These are phyloP conservation scores for Fusarium stilboides DNA, from an alignment of 2,329 filamentous ascomycete genomes.

Conservation along the genomic window DNA sequence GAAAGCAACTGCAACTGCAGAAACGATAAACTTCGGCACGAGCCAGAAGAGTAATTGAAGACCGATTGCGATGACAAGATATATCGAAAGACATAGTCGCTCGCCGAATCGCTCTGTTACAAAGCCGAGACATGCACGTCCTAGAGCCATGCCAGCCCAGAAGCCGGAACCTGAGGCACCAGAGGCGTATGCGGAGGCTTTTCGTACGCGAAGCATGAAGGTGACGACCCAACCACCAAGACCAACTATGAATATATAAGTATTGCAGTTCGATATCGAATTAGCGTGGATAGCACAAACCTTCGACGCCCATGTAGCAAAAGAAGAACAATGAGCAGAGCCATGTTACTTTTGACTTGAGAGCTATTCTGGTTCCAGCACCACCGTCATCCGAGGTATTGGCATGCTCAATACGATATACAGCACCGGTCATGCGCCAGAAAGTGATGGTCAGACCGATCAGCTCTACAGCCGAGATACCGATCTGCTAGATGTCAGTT, in stretches of 20 bases:
- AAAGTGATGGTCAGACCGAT: slow-evolving; percentile 67
- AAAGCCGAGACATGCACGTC: slow-evolving; percentile 77
- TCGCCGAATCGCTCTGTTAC: slow-evolving; percentile 79
- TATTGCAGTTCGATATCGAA: rapidly evolving
- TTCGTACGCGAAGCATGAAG: slow-evolving; percentile 81
- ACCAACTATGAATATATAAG: slow-evolving; percentile 60
- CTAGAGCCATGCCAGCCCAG: slow-evolving; percentile 83
- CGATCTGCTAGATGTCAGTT: slow-evolving; percentile 52
- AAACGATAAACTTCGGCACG: slow-evolving; percentile 72
- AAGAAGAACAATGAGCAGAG: slow-evolving; percentile 78
- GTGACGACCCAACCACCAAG: slow-evolving; percentile 85
- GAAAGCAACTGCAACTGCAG: slow-evolving; percentile 74
- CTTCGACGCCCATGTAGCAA: slow-evolving; percentile 81
- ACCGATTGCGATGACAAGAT: slow-evolving; percentile 72
- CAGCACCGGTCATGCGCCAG: slow-evolving; percentile 70
- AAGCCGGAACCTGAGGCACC: slow-evolving; percentile 82
- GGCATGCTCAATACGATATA: slow-evolving; percentile 63
- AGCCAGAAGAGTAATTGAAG: slow-evolving; percentile 73
- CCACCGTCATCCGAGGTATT: slow-evolving; percentile 39
- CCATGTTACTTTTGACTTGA: slow-evolving; percentile 72
- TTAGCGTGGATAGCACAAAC: slow-evolving; percentile 24
- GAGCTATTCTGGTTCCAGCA: slow-evolving; percentile 56
- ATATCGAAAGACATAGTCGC: slow-evolving; percentile 70
- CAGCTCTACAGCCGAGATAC: slow-evolving; percentile 70
- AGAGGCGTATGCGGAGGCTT: slow-evolving; percentile 75